Percentiles rank a stretch among this genome's conserved stretches.
phyloP scores from a whole-genome alignment of 805 yeast species.

The Zygosaccharomyces bailii region DNA sequence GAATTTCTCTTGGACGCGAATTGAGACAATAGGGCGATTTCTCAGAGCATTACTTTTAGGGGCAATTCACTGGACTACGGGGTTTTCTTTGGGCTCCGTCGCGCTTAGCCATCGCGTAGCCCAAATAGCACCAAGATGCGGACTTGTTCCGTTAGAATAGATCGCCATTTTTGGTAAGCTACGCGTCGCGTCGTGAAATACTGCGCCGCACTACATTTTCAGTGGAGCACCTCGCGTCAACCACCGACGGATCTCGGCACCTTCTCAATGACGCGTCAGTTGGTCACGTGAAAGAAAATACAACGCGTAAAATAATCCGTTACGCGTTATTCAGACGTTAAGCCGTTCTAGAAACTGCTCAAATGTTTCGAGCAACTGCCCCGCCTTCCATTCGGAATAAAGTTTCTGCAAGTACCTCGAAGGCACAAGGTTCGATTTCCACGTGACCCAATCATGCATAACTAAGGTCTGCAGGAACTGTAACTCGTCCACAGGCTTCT shows the following conservation, averaged over 20 bases:
- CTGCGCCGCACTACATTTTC: neutral
- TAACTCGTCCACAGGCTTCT: slow-evolving; percentile 11
- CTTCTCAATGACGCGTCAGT: no score
- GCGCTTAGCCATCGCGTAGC: neutral
- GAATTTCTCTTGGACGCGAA: neutral
- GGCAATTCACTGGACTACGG: neutral
- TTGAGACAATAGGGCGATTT: neutral
- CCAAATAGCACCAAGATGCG: neutral
- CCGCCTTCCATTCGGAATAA: slow-evolving; percentile 7
- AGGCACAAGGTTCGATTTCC: slow-evolving; percentile 5
- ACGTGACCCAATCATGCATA: slow-evolving; percentile 16
- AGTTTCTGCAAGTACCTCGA: slow-evolving; percentile 6
- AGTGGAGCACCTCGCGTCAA: neutral
- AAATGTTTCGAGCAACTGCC: neutral
- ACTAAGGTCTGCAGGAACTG: slow-evolving; percentile 15
- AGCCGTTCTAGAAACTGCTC: slow-evolving; percentile 2
- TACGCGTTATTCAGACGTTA: neutral
- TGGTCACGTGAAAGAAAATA: neutral
- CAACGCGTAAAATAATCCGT: no score
- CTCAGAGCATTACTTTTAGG: neutral
- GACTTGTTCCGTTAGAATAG: neutral
- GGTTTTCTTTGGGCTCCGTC: neutral
- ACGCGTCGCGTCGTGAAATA: neutral
- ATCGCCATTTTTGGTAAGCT: neutral
- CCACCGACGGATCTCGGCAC: no score